A percentile compares a stretch with the other conserved stretches of the same genome.
Evolutionary conservation across 78 protist species (phyloP).

Genomic region (Dictyostelium brefeldianum): DNA sequence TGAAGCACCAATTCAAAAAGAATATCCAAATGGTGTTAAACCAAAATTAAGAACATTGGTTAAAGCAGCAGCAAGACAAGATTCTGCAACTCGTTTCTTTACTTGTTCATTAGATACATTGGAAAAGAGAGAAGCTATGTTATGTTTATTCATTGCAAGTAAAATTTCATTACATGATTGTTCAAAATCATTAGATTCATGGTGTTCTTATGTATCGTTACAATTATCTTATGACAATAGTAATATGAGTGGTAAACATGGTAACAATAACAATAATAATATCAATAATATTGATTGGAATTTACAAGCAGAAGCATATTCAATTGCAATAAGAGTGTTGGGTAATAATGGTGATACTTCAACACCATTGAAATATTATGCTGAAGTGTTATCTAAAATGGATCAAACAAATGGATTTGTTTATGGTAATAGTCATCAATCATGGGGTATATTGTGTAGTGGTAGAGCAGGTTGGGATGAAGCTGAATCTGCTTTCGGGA

Average conservation of each 20-base stretch:
- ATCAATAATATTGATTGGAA: conserved; percentile 18
- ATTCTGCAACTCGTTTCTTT: conserved; percentile 43
- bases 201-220: conserved; percentile 49
- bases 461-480: conserved; percentile 66
- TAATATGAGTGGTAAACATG: not conserved
- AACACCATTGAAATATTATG: conserved; percentile 62
- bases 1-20: conserved; percentile 40
- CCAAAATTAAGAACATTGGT: conserved; percentile 10
- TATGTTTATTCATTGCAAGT: conserved; percentile 35
- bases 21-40: not conserved
- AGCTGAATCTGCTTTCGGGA: conserved; percentile 56
- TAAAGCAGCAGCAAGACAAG: conserved; percentile 35
- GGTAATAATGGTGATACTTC: conserved; percentile 64
- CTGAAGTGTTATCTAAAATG: conserved; percentile 31
- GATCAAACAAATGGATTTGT: conserved; percentile 70
- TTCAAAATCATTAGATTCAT: conserved; percentile 7
- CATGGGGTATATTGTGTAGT: conserved; percentile 65
- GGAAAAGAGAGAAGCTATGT: conserved; percentile 65
- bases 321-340: conserved; percentile 59
- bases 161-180: conserved; percentile 69
- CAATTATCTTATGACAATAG: conserved; percentile 37
- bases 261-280: no score
- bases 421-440: conserved; percentile 75
- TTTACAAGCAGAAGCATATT: conserved; percentile 62
- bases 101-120: conserved; percentile 20